Conservation (phyloP, 768 basidiomycete genomes). For the Mycena vitilis region DNA sequence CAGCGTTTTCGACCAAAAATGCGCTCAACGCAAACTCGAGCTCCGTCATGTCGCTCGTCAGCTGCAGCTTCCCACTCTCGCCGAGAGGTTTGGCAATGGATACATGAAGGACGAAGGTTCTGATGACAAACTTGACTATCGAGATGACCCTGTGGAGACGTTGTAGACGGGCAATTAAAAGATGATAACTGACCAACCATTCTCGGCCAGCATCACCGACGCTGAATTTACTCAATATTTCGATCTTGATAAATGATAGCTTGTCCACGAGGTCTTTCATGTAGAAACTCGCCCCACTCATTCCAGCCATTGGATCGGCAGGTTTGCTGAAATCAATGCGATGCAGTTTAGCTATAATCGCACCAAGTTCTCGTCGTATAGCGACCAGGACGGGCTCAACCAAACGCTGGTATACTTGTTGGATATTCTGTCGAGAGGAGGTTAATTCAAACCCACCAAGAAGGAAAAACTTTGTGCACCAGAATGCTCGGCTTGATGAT, state of each 20-base stretch:
- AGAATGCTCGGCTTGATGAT: constrained; percentile 67
- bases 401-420: constrained; percentile 63
- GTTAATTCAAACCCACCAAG: constrained; percentile 1
- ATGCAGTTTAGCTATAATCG: constrained; percentile 86
- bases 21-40: constrained; percentile 92
- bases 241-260: constrained; percentile 81
- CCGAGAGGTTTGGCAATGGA: constrained; percentile 92
- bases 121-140: constrained; percentile 84
- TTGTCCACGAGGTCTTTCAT: constrained; percentile 95
- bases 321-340: constrained; percentile 84
- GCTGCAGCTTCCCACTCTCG: constrained; percentile 92
- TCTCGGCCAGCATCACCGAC: constrained; percentile 77
- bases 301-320: constrained; percentile 71
- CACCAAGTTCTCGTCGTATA: constrained; percentile 83
- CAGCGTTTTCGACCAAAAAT: constrained; percentile 71
- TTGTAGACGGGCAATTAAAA: constrained; percentile 4
- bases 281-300: constrained; percentile 82
- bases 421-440: constrained; percentile 56
- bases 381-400: constrained; percentile 72
- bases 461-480: constrained; percentile 53
- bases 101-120: constrained; percentile 92
- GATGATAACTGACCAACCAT: constrained; percentile 65
- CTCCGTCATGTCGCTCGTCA: constrained; percentile 96
- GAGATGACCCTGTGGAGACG: constrained; percentile 60
- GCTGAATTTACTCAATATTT: constrained; percentile 76